These are phyloP conservation scores for Fusarium drepaniforme DNA, from an alignment of 2,329 filamentous ascomycete species.

Conservation along the genomic window DNA sequence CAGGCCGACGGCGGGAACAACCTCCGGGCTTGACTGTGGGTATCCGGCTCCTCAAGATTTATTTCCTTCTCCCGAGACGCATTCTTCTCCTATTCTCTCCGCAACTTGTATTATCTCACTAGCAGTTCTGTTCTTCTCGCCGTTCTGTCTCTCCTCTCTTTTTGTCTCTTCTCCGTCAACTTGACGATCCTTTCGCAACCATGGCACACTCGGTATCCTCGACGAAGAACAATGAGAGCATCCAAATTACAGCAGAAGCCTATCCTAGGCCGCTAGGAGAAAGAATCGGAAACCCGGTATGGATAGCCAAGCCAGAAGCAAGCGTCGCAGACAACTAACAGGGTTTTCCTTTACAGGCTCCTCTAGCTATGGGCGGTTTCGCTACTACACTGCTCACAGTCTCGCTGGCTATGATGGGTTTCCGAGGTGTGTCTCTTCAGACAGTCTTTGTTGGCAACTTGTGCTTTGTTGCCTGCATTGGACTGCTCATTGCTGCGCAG, in stretches of 20 bases:
- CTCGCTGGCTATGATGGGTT: slow-evolving; percentile 44
- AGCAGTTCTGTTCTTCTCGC: background rate
- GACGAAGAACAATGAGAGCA: slow-evolving; percentile 6
- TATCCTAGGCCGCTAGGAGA: slow-evolving; percentile 3
- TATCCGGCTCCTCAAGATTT: background rate
- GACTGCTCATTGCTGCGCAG: slow-evolving; percentile 43
- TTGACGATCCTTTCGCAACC: background rate
- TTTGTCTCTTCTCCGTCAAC: background rate
- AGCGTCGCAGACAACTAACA: background rate
- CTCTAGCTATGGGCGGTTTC: slow-evolving; percentile 45
- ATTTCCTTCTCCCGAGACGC: background rate
- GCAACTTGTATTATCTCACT: background rate
- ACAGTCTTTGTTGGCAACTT: slow-evolving; percentile 44
- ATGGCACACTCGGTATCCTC: slow-evolving; percentile 14
- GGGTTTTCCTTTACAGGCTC: background rate
- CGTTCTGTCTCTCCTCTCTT: background rate
- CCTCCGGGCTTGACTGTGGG: background rate
- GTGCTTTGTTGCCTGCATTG: slow-evolving; percentile 43
- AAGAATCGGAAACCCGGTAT: slow-evolving; percentile 21
- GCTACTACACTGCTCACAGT: slow-evolving; percentile 42
- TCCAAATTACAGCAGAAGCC: slow-evolving; percentile 1
- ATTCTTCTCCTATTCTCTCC: background rate
- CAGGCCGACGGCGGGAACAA: background rate
- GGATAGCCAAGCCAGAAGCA: background rate
- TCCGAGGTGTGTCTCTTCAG: slow-evolving; percentile 39